Conservation (phyloP, 139 green algal genomes). For the Chlamydomonas asymmetrica region DNA sequence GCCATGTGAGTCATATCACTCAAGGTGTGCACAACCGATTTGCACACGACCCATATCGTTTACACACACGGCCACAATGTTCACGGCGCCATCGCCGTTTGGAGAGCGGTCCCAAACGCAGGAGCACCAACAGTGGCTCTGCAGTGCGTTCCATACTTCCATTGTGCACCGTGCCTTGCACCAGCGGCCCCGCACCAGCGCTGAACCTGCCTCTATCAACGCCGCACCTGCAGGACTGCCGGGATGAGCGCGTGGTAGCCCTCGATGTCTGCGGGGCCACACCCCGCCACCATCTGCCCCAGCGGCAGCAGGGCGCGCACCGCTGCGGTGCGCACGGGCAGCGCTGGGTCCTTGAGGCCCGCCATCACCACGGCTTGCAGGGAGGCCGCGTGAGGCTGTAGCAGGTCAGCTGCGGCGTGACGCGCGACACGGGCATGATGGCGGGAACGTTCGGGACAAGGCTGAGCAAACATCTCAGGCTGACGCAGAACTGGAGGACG, state of each 20-base stretch:
- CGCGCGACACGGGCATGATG: too few relatives aligned
- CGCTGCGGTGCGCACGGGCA: slow-evolving; percentile 53
- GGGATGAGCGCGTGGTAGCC: slow-evolving; percentile 53
- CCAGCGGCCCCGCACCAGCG: too few relatives aligned
- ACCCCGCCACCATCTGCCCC: slow-evolving; percentile 28
- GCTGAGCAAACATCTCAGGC: neutral
- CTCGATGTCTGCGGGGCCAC: slow-evolving; percentile 23
- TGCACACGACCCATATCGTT: too few relatives aligned
- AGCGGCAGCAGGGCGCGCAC: slow-evolving; percentile 53
- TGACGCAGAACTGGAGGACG: neutral
- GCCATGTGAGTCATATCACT: too few relatives aligned
- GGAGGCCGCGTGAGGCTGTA: slow-evolving; percentile 41
- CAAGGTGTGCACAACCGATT: too few relatives aligned
- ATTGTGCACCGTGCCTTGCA: too few relatives aligned
- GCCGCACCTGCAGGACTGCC: slow-evolving; percentile 38
- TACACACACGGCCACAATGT: too few relatives aligned
- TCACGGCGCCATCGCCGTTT: too few relatives aligned
- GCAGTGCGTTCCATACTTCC: too few relatives aligned
- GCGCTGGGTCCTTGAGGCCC: slow-evolving; percentile 46
- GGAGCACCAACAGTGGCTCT: too few relatives aligned
- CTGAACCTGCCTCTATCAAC: neutral
- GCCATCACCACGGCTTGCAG: slow-evolving; percentile 47
- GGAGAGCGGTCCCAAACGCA: too few relatives aligned
- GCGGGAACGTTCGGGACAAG: too few relatives aligned
- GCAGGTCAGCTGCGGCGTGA: slow-evolving; percentile 29